Conservation (phyloP, 2,329 filamentous ascomycete species). For the Talaromyces funiculosus region DNA sequence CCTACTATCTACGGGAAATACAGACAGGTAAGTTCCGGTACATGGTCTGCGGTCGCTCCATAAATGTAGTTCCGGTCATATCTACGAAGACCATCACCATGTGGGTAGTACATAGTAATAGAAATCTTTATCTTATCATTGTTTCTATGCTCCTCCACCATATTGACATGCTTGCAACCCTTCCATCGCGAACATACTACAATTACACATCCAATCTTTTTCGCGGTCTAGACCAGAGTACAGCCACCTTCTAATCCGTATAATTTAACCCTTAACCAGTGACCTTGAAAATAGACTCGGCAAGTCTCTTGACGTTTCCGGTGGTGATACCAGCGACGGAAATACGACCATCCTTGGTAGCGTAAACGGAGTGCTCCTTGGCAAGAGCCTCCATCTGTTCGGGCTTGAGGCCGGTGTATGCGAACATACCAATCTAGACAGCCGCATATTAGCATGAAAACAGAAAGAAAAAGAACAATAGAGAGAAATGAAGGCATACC, state of each 20-base stretch:
- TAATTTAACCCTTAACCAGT: slow-evolving; percentile 36
- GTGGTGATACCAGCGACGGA: slow-evolving; percentile 47
- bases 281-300: slow-evolving; percentile 48
- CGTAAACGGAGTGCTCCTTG: slow-evolving; percentile 96
- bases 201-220: neutral
- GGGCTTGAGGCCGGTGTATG: slow-evolving; percentile 86
- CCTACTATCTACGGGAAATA: neutral
- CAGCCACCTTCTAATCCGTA: no score
- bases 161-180: neutral
- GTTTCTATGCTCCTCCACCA: neutral
- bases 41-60: no score
- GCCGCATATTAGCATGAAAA: neutral
- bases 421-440: slow-evolving; percentile 89
- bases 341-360: slow-evolving; percentile 66
- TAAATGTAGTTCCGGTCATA: neutral
- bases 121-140: neutral
- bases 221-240: no score
- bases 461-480: neutral
- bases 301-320: slow-evolving; percentile 46
- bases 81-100: no score
- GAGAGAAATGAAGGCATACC: slow-evolving; percentile 26
- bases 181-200: neutral
- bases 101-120: no score
- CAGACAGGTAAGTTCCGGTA: neutral
- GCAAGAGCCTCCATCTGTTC: slow-evolving; percentile 89